phyloP scores from a whole-genome alignment of 306 rosid species.

The Sphenostylis stenocarpa region DNA sequence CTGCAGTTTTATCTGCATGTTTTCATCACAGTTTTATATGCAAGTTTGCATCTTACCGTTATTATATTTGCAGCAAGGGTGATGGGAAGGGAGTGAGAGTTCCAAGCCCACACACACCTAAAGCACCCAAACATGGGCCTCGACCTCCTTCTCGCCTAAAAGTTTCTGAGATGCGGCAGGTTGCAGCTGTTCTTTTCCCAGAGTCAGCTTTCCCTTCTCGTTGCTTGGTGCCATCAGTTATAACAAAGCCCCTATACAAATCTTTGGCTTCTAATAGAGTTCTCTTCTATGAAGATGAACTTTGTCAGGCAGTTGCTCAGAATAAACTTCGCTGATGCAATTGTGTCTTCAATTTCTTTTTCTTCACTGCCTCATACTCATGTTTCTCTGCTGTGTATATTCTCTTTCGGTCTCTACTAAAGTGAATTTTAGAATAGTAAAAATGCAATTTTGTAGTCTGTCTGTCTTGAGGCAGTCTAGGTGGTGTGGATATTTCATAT shows the following conservation, averaged over 20 bases:
- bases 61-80: constrained; percentile 60
- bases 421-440: constrained; percentile 44
- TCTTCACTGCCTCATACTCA: constrained; percentile 3
- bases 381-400: constrained; percentile 49
- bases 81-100: constrained; percentile 57
- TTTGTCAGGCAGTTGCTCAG: constrained; percentile 96
- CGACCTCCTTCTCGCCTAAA: constrained; percentile 91
- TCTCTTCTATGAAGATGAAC: constrained; percentile 91
- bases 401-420: constrained; percentile 34
- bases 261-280: constrained; percentile 88
- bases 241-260: constrained; percentile 80
- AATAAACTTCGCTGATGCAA: constrained; percentile 72
- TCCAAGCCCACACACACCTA: constrained; percentile 81
- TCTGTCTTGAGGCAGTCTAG: constrained; percentile 54
- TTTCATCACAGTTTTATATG: constrained; percentile 10
- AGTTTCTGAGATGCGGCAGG: constrained; percentile 83
- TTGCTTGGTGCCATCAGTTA: constrained; percentile 70
- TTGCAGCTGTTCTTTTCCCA: constrained; percentile 91
- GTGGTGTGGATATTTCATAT: constrained; percentile 55
- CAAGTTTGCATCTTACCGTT: neutral
- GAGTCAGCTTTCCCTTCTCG: constrained; percentile 73
- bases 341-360: constrained; percentile 6
- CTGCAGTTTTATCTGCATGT: neutral
- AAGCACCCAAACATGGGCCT: constrained; percentile 93
- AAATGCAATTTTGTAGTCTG: constrained; percentile 64